Conservation (phyloP, 179 eudicot genomes). For the Carnegiea gigantea region DNA sequence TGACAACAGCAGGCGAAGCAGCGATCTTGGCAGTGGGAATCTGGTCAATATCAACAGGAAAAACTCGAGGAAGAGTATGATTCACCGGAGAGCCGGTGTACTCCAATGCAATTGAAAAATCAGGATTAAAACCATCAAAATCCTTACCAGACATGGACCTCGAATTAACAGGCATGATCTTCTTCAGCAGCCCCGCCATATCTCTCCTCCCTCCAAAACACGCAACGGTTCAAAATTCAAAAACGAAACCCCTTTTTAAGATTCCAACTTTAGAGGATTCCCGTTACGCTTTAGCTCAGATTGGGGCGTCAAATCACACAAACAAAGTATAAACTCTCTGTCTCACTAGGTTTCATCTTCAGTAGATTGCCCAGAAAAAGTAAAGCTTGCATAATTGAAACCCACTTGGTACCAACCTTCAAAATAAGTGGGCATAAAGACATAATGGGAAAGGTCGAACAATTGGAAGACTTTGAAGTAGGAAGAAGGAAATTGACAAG, state of each 20-base stretch:
- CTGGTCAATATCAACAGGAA: slow-evolving; percentile 36
- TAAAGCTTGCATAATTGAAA: too few species aligned
- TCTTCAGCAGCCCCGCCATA: slow-evolving; percentile 24
- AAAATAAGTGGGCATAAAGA: neutral
- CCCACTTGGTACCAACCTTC: neutral
- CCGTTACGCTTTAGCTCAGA: too few species aligned
- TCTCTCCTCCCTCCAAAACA: slow-evolving; percentile 1
- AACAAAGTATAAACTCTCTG: too few species aligned
- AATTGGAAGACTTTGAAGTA: neutral
- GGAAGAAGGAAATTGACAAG: neutral
- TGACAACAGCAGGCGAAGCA: slow-evolving; percentile 23
- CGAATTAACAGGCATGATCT: slow-evolving; percentile 25
- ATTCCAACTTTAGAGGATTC: neutral
- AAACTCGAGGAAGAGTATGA: slow-evolving; percentile 31
- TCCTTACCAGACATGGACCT: slow-evolving; percentile 37
- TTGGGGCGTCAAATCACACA: neutral
- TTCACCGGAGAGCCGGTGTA: slow-evolving; percentile 42
- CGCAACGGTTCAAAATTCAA: neutral
- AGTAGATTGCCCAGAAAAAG: too few species aligned
- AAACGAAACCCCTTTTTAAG: neutral
- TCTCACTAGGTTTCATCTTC: too few species aligned
- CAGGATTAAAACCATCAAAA: slow-evolving; percentile 28
- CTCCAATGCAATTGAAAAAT: slow-evolving; percentile 43
- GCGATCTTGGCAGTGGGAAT: slow-evolving; percentile 42
- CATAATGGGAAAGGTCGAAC: neutral